Conservation (phyloP, 306 rosid genomes). For the Corylus americana region DNA sequence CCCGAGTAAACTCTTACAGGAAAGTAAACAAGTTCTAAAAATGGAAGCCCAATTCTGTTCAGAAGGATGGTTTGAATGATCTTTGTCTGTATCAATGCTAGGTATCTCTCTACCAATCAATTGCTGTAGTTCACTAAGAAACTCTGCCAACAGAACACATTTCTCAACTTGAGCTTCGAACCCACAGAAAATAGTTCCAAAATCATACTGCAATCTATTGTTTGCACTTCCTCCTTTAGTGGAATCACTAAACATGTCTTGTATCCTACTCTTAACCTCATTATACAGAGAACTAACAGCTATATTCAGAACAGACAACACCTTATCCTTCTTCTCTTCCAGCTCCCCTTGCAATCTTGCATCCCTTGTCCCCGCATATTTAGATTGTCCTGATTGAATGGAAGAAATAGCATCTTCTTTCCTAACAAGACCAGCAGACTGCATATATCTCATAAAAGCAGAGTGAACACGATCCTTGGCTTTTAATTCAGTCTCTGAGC, state of each 20-base stretch:
- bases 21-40: slow-evolving; percentile 61
- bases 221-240: slow-evolving; percentile 46
- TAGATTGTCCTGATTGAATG: slow-evolving; percentile 43
- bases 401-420: slow-evolving; percentile 52
- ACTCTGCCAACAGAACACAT: slow-evolving; percentile 73
- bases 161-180: slow-evolving; percentile 90
- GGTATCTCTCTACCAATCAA: slow-evolving; percentile 51
- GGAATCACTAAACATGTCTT: slow-evolving; percentile 42
- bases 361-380: slow-evolving; percentile 51
- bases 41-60: slow-evolving; percentile 75
- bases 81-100: slow-evolving; percentile 41
- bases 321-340: slow-evolving; percentile 63
- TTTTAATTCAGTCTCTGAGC: slow-evolving; percentile 68
- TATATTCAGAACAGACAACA: slow-evolving; percentile 49
- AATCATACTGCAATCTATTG: slow-evolving; percentile 44
- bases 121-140: slow-evolving; percentile 58
- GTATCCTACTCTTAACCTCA: slow-evolving; percentile 56
- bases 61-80: slow-evolving; percentile 40
- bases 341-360: slow-evolving; percentile 44
- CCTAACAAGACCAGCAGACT: slow-evolving; percentile 53
- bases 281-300: slow-evolving; percentile 61
- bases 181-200: slow-evolving; percentile 57
- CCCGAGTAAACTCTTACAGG: slow-evolving; percentile 64
- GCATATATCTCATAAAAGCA: slow-evolving; percentile 72
- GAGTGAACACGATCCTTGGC: slow-evolving; percentile 78